Evolutionary conservation across 352 stramenopile genomes (phyloP).

Genomic region (Elongisporangium senticosum): DNA sequence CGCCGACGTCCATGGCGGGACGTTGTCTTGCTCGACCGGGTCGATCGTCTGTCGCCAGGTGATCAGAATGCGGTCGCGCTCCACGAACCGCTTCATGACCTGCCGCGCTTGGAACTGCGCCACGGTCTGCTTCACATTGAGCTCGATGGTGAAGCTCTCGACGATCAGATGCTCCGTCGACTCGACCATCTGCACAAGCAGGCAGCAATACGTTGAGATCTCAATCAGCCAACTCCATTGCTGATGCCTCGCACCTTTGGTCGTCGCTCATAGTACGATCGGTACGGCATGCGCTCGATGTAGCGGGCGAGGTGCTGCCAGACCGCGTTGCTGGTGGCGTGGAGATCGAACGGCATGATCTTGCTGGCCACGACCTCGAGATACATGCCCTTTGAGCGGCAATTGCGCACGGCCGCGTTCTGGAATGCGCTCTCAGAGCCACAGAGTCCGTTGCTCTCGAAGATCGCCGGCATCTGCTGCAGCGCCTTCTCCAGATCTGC

Average conservation of each 20-base stretch:
- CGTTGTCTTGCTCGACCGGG: too few species aligned
- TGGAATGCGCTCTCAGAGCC: too few species aligned
- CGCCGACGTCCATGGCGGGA: too few species aligned
- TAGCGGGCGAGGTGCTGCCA: constrained; percentile 6
- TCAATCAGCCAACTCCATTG: too few species aligned
- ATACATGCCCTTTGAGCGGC: not conserved
- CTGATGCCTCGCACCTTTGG: constrained; percentile 3
- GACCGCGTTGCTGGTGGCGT: constrained; percentile 1
- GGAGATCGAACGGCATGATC: constrained; percentile 7
- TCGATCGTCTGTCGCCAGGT: constrained; percentile 51
- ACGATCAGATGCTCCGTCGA: constrained; percentile 20
- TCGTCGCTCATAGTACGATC: constrained; percentile 30
- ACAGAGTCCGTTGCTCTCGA: too few species aligned
- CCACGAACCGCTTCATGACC: constrained; percentile 37
- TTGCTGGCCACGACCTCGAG: constrained; percentile 8
- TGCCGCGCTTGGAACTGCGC: constrained; percentile 51
- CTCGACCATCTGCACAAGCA: constrained; percentile 2
- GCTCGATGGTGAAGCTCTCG: constrained; percentile 50
- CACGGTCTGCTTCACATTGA: constrained; percentile 30
- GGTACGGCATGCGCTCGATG: constrained; percentile 17
- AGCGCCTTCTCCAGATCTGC: too few species aligned
- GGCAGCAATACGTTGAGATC: too few species aligned
- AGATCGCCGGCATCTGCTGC: too few species aligned
- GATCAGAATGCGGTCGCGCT: constrained; percentile 39
- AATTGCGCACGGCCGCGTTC: too few species aligned